Conservation (phyloP, 2,329 filamentous ascomycete genomes). For the Penicillium griseofulvum region DNA sequence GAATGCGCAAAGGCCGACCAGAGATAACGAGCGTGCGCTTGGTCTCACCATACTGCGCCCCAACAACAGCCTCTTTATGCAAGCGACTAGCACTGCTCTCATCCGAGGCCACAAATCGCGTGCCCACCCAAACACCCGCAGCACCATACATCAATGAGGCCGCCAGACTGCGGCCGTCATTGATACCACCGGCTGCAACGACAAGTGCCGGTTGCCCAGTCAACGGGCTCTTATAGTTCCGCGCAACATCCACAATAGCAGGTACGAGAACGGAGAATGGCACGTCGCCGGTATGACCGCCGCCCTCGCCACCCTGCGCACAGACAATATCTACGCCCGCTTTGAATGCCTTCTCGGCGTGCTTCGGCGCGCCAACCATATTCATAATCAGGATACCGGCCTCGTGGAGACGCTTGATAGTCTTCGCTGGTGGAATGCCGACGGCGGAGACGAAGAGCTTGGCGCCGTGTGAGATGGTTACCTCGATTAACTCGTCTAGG, state of each 20-base stretch:
- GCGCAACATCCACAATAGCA: slow-evolving; percentile 79
- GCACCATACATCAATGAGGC: slow-evolving; percentile 84
- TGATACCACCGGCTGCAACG: slow-evolving; percentile 84
- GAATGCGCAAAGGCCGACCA: slow-evolving; percentile 76
- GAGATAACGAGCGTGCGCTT: slow-evolving; percentile 77
- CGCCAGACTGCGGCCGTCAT: slow-evolving; percentile 76
- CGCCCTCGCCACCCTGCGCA: slow-evolving; percentile 88
- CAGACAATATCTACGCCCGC: slow-evolving; percentile 88
- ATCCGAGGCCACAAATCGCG: slow-evolving; percentile 77
- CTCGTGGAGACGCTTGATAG: slow-evolving; percentile 74
- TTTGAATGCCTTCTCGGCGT: slow-evolving; percentile 83
- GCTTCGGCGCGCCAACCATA: slow-evolving; percentile 91
- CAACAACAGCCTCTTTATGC: slow-evolving; percentile 82
- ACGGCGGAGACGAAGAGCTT: slow-evolving; percentile 84
- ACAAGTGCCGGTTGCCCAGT: slow-evolving; percentile 72
- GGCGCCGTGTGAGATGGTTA: slow-evolving; percentile 80
- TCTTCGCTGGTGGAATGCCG: slow-evolving; percentile 72
- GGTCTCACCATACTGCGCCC: slow-evolving; percentile 76
- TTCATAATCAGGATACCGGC: slow-evolving; percentile 89
- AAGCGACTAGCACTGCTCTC: slow-evolving; percentile 78
- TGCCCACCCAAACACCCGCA: slow-evolving; percentile 88
- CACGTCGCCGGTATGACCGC: slow-evolving; percentile 87
- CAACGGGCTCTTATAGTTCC: slow-evolving; percentile 67
- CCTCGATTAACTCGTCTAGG: slow-evolving; percentile 81
- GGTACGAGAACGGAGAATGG: slow-evolving; percentile 84